Evolutionary conservation across 2,329 filamentous ascomycete genomes (phyloP).

Genomic region (Fusarium piperis): DNA sequence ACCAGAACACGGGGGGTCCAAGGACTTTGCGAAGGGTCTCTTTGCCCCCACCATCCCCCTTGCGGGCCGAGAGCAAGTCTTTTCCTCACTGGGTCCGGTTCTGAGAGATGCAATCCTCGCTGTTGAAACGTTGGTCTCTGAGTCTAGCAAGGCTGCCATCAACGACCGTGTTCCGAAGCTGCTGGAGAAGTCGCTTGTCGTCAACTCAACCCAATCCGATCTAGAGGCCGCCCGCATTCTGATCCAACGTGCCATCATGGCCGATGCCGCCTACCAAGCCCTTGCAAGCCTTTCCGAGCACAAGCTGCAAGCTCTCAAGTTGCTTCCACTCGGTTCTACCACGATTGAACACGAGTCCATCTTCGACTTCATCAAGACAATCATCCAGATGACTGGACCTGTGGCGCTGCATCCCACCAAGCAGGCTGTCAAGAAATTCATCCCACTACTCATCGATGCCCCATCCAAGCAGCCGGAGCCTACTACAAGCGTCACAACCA

Average conservation of each 20-base stretch:
- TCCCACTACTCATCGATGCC: conserved; percentile 4
- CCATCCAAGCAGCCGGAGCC: background rate
- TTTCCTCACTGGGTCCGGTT: conserved; percentile 24
- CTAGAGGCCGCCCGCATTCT: conserved; percentile 15
- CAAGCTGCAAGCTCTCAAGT: conserved; percentile 6
- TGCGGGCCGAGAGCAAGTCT: conserved; percentile 8
- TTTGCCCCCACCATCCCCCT: conserved; percentile 23
- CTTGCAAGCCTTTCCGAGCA: conserved; percentile 5
- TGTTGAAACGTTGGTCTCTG: conserved; percentile 5
- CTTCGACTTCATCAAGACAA: conserved; percentile 27
- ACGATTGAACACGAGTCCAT: background rate
- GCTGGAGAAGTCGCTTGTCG: background rate
- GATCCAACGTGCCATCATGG: conserved; percentile 27
- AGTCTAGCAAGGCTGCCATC: background rate
- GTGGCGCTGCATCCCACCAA: conserved; percentile 11
- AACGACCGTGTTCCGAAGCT: conserved; percentile 1
- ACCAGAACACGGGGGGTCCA: background rate
- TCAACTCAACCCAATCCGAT: background rate
- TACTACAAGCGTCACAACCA: background rate
- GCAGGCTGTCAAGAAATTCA: conserved; percentile 18
- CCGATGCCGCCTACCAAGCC: conserved; percentile 24
- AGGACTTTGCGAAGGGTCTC: conserved; percentile 24
- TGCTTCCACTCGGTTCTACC: background rate
- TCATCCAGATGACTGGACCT: conserved; percentile 9
- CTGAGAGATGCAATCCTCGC: conserved; percentile 6